Evolutionary conservation across 78 protist genomes (phyloP).

Genomic region (Dictyostelium capitatum): DNA sequence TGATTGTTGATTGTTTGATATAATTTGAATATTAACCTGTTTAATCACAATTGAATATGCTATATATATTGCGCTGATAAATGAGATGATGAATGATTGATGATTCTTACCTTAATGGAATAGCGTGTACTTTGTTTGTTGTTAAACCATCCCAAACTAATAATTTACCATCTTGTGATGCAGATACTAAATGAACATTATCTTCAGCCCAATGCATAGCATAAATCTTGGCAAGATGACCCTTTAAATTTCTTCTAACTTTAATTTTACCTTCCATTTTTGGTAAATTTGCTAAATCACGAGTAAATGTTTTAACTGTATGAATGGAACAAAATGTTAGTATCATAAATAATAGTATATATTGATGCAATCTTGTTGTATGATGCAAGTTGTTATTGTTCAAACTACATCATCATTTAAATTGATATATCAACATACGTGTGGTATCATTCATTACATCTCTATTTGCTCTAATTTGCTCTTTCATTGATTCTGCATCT

Average conservation of each 20-base stretch:
- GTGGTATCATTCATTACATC: conserved; percentile 83
- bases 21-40: no score
- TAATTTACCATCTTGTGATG: conserved; percentile 98
- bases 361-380: no score
- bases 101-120: conserved; percentile 90
- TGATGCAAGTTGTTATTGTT: no score
- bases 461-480: conserved; percentile 83
- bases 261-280: conserved; percentile 81
- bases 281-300: conserved; percentile 81
- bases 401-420: no score
- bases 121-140: conserved; percentile 91
- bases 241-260: conserved; percentile 89
- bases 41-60: neutral
- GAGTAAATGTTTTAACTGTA: conserved; percentile 76
- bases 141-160: conserved; percentile 97
- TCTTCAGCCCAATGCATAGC: conserved; percentile 97
- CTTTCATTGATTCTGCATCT: conserved; percentile 83
- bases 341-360: neutral
- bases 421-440: conserved; percentile 39
- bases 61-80: neutral
- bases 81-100: neutral
- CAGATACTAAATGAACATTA: conserved; percentile 91
- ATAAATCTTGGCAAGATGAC: conserved; percentile 97
- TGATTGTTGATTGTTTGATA: no score
- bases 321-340: neutral